Conservation (phyloP, 2,329 filamentous ascomycete species). For the Knoxdaviesia capensis region DNA sequence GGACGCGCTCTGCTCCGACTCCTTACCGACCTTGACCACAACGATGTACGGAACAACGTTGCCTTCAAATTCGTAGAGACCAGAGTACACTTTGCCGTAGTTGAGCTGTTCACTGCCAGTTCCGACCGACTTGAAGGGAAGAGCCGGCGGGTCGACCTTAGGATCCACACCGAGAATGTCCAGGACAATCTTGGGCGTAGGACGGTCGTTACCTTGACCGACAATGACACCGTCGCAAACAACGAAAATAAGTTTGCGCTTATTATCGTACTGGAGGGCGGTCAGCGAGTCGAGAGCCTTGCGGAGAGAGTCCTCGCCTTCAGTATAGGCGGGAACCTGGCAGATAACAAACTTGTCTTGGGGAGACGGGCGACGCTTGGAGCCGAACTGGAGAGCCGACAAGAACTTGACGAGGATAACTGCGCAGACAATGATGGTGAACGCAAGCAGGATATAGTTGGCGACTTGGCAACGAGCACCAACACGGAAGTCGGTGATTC, state of each 20-base stretch:
- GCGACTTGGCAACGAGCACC: constrained; percentile 62
- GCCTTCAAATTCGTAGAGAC: constrained; percentile 91
- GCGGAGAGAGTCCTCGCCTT: constrained; percentile 85
- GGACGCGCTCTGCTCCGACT: constrained; percentile 74
- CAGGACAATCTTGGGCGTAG: constrained; percentile 91
- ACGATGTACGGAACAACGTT: constrained; percentile 95
- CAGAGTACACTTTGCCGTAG: constrained; percentile 96
- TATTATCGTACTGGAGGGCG: constrained; percentile 91
- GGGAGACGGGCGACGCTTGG: constrained; percentile 69
- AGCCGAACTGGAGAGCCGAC: constrained; percentile 79
- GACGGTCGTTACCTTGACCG: constrained; percentile 85
- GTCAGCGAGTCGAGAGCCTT: constrained; percentile 90
- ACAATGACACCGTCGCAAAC: constrained; percentile 97
- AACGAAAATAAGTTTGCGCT: constrained; percentile 88
- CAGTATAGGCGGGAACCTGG: constrained; percentile 92
- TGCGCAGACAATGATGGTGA: constrained; percentile 62
- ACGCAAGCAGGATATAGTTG: constrained; percentile 74
- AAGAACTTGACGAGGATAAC: constrained; percentile 82
- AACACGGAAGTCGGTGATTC: constrained; percentile 68
- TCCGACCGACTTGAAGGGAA: constrained; percentile 88
- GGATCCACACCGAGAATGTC: constrained; percentile 95
- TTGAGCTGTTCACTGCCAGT: constrained; percentile 82
- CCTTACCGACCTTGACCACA: constrained; percentile 91
- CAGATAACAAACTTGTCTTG: constrained; percentile 99
- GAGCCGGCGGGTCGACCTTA: constrained; percentile 82